Evolutionary conservation across 495 filamentous ascomycete genomes (phyloP).

Genomic region (Pseudoneurospora amorphoporcata): DNA sequence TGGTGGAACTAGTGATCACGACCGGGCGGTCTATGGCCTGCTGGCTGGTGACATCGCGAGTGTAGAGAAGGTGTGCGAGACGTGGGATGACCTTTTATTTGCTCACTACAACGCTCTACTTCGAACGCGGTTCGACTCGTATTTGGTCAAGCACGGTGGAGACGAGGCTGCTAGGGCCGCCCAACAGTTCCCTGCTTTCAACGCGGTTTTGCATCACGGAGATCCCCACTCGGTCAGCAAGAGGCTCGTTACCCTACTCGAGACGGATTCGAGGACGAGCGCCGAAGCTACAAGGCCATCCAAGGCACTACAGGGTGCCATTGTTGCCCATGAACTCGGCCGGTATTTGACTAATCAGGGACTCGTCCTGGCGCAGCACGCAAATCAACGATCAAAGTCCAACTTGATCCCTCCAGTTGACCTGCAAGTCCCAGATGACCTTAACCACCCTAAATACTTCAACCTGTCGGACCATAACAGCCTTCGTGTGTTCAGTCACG

Average conservation of each 20-base stretch:
- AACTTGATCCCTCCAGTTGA: constrained; percentile 35
- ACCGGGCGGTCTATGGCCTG: constrained; percentile 81
- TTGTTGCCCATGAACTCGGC: constrained; percentile 49
- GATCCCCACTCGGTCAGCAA: constrained; percentile 38
- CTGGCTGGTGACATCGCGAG: constrained; percentile 72
- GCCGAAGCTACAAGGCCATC: constrained; percentile 43
- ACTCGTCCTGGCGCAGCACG: constrained; percentile 40
- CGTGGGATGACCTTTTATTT: constrained; percentile 88
- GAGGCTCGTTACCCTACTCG: constrained; percentile 41
- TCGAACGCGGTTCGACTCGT: constrained; percentile 55
- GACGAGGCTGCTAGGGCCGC: constrained; percentile 27
- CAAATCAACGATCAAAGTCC: constrained; percentile 39
- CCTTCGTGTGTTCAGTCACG: constrained; percentile 52
- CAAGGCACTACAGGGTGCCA: constrained; percentile 56
- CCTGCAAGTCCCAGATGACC: constrained; percentile 13
- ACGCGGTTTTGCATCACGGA: constrained; percentile 41
- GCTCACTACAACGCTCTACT: constrained; percentile 78
- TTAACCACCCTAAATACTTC: constrained; percentile 34
- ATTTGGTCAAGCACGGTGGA: constrained; percentile 39
- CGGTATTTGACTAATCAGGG: constrained; percentile 50
- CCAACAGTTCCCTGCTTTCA: constrained; percentile 39
- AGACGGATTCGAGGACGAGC: constrained; percentile 32
- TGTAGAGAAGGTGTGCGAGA: constrained; percentile 63
- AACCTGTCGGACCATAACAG: constrained; percentile 43
- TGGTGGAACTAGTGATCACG: constrained; percentile 59